Evolutionary conservation across 495 filamentous ascomycete species (phyloP).

Genomic region (Rostrohypoxylon terebratum): DNA sequence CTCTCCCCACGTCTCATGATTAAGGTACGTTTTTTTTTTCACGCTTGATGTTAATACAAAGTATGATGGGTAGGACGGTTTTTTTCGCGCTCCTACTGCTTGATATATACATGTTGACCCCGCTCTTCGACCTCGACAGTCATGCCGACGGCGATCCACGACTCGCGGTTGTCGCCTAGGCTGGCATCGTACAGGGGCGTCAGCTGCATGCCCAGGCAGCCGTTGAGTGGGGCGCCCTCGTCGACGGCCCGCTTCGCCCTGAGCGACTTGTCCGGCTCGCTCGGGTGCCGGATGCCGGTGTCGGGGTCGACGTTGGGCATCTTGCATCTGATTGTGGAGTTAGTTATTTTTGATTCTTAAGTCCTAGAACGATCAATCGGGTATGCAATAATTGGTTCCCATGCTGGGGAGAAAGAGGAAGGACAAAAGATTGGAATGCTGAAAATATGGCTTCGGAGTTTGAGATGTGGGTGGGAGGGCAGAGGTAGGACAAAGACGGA

Average conservation of each 20-base stretch:
- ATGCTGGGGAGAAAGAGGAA: neutral
- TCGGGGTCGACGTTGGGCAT: conserved; percentile 85
- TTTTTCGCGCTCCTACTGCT: conserved; percentile 37
- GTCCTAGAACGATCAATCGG: neutral
- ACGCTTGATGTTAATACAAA: conserved; percentile 2
- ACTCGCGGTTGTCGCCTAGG: conserved; percentile 50
- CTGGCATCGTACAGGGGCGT: conserved; percentile 67
- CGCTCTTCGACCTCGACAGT: conserved; percentile 53
- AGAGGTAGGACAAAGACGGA: neutral
- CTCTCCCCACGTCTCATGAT: neutral
- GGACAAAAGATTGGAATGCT: neutral
- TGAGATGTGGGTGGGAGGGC: neutral
- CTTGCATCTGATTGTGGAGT: conserved; percentile 69
- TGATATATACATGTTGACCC: conserved; percentile 57
- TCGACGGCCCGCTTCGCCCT: conserved; percentile 78
- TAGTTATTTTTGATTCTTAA: conserved; percentile 6
- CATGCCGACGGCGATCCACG: conserved; percentile 61
- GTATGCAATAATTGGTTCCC: neutral
- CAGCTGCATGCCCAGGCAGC: conserved; percentile 88
- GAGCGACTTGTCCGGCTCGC: conserved; percentile 80
- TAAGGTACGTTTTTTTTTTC: neutral
- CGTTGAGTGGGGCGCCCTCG: conserved; percentile 72
- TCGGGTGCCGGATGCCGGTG: conserved; percentile 74
- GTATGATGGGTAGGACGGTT: neutral
- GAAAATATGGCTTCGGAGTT: neutral